Base-by-base conservation (phyloP, 345 rosid species). In the Physaria fendleri region DNA sequence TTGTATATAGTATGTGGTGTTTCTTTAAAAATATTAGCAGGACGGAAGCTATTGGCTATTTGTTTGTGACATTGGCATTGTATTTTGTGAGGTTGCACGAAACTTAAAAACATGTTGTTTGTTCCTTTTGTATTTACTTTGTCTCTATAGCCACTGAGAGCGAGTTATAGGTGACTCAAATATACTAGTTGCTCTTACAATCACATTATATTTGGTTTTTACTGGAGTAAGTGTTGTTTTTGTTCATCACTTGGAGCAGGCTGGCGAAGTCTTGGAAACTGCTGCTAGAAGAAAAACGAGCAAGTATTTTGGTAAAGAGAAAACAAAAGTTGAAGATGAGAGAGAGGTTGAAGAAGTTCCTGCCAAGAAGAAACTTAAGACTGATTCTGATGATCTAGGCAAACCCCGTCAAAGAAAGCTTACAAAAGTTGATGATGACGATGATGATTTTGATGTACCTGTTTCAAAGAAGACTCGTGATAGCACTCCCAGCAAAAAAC, bases 231-330 rank as follows among this genome's bases (percentile, higher is more conserved):
- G 24, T 51, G 27, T 51, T 50, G 4, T 40, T 11, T 29, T 4
- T 54, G 32, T 56, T 70, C 1, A 62, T 41, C 46, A 56, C 54
- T 62, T 58, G 56, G 66, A 43, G 32, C 62, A 79, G 86, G 79
- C 63, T 45, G 62, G 61, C 50, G 83, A 65, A 65, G 82, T 66
- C 56, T 62, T 70, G 68, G 88, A 77, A 53, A 62, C 64, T 76
- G 74, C 82, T 17, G 66, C 78, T 48, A 79, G 99, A 58, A 82
- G 76, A 73, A 93, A 89, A 78, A 93, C 94, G 33, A 93, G 99
- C 88, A 93, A 82, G 79, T 93, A 93, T 74, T 89, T 93, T 84
- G 78, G 79, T 44, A 70, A 79, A 5, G 88, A 79, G 4, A 86
- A 81, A 52, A 71, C 76, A 59, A 79, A 81, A 77, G 76, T 56